Conservation (phyloP, 768 basidiomycete species). For the Lanmaoa pseudosensibilis region DNA sequence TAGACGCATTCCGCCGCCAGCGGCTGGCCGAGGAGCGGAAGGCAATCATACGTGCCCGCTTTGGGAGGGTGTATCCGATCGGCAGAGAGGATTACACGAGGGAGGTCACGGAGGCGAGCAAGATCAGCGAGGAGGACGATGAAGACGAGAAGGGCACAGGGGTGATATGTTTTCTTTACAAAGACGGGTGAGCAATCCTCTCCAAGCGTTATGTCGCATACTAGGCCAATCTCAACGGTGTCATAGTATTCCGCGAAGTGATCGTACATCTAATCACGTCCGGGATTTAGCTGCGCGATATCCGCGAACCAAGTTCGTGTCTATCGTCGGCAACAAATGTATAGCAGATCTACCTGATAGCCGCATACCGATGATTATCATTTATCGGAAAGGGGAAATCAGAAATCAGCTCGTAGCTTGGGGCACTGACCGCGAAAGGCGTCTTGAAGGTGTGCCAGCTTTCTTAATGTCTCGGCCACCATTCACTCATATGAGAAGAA, state of each 20-base stretch:
- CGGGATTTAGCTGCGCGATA: constrained; percentile 73
- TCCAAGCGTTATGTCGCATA: background rate
- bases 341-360: constrained; percentile 94
- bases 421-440: constrained; percentile 77
- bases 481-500: constrained; percentile 40
- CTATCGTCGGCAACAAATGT: constrained; percentile 92
- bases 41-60: constrained; percentile 61
- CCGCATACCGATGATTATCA: constrained; percentile 86
- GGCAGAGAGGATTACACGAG: constrained; percentile 90
- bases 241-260: constrained; percentile 74
- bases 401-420: constrained; percentile 81
- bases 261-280: constrained; percentile 71
- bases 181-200: constrained; percentile 72
- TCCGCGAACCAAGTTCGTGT: constrained; percentile 93
- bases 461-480: background rate
- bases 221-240: background rate
- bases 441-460: constrained; percentile 64
- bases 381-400: constrained; percentile 93
- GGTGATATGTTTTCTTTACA: constrained; percentile 92
- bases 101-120: constrained; percentile 93
- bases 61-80: constrained; percentile 86
- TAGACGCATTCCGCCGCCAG: constrained; percentile 64
- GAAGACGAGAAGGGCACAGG: constrained; percentile 77
- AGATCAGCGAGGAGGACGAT: constrained; percentile 62
- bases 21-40: constrained; percentile 62